A percentile compares a stretch with the other conserved stretches of the same genome.
Evolutionary conservation across 805 yeast genomes (phyloP).

Genomic region (Saturnispora halmiae): DNA sequence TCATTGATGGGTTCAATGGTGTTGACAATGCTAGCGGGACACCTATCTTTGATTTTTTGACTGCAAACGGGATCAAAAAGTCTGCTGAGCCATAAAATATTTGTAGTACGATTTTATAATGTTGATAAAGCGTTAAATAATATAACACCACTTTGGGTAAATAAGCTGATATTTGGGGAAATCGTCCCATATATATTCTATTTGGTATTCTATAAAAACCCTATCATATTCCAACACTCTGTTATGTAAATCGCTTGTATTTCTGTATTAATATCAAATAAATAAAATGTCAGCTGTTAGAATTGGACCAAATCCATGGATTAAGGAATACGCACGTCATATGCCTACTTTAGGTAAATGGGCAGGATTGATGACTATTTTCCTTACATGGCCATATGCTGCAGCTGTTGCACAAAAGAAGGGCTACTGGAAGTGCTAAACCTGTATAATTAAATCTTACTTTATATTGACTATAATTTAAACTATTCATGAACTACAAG

Average conservation of each 20-base stretch:
- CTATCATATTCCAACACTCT: neutral
- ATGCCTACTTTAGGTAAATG: constrained; percentile 23
- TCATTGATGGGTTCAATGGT: constrained; percentile 71
- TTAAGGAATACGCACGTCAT: constrained; percentile 20
- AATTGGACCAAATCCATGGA: constrained; percentile 28
- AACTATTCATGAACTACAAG: constrained; percentile 45
- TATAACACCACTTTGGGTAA: constrained; percentile 4
- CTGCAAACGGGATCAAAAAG: constrained; percentile 36
- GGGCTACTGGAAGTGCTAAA: constrained; percentile 20
- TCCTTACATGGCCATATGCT: constrained; percentile 27
- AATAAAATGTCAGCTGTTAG: constrained; percentile 19
- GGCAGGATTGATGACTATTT: constrained; percentile 21
- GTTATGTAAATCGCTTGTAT: neutral
- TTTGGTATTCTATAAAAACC: no score
- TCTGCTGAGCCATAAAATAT: constrained; percentile 3
- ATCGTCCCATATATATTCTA: neutral
- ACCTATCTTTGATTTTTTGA: constrained; percentile 51
- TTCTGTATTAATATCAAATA: constrained; percentile 8
- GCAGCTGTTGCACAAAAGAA: constrained; percentile 18
- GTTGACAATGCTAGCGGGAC: constrained; percentile 41
- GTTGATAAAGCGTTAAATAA: constrained; percentile 2
- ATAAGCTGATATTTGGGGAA: neutral
- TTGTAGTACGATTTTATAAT: neutral
- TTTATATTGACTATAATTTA: no score
- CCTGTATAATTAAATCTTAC: no score